Percentiles rank a stretch among this genome's conserved stretches.
phyloP scores from a whole-genome alignment of 2,329 filamentous ascomycete species.

The Orbilia javanica region DNA sequence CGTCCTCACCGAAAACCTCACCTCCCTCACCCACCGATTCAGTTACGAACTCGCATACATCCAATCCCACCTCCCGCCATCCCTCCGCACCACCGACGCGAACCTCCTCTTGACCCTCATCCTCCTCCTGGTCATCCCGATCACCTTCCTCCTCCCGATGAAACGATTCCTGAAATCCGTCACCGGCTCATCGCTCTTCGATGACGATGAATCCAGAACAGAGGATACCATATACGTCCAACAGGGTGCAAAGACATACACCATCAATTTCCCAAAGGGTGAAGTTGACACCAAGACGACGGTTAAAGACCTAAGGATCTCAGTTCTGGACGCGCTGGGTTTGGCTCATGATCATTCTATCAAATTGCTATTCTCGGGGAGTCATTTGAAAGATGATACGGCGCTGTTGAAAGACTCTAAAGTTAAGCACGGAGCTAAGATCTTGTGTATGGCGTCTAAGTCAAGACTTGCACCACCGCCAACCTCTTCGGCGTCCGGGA shows the following conservation, averaged over 20 bases:
- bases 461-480: slow-evolving; percentile 19
- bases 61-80: slow-evolving; percentile 44
- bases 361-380: slow-evolving; percentile 59
- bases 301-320: slow-evolving; percentile 21
- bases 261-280: slow-evolving; percentile 34
- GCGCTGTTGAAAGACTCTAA: slow-evolving; percentile 57
- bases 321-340: slow-evolving; percentile 31
- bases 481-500: slow-evolving; percentile 61
- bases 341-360: slow-evolving; percentile 43
- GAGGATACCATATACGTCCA: slow-evolving; percentile 37
- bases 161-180: slow-evolving; percentile 46
- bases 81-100: slow-evolving; percentile 25
- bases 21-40: slow-evolving; percentile 34
- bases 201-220: slow-evolving; percentile 23
- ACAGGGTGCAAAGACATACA: slow-evolving; percentile 28
- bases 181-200: slow-evolving; percentile 35
- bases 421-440: slow-evolving; percentile 59
- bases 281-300: slow-evolving; percentile 30
- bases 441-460: slow-evolving; percentile 60
- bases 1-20: slow-evolving; percentile 41
- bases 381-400: slow-evolving; percentile 59
- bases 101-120: slow-evolving; percentile 32
- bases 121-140: slow-evolving; percentile 26
- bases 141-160: slow-evolving; percentile 37
- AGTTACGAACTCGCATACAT: slow-evolving; percentile 34